A percentile compares a stretch with the other conserved stretches of the same genome.
These are phyloP conservation scores for Nemania abortiva DNA, from an alignment of 2,329 filamentous ascomycete species.

Conservation along the genomic window DNA sequence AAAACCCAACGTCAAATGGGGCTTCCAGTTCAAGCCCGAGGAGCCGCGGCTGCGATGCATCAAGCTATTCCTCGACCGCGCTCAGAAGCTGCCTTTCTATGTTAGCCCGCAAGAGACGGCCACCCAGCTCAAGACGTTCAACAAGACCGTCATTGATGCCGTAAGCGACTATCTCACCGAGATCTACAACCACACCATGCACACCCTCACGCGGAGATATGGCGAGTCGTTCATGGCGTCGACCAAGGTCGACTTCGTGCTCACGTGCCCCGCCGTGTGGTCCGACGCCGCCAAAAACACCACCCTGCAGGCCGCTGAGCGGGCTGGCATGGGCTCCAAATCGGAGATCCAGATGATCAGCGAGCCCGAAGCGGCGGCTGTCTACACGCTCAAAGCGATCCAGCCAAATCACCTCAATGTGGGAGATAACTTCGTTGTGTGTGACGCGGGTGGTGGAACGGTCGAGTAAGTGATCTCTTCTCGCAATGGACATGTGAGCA, in stretches of 20 bases:
- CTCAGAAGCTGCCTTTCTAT: slow-evolving; percentile 84
- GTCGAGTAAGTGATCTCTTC: slow-evolving; percentile 70
- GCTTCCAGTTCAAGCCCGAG: slow-evolving; percentile 84
- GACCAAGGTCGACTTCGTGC: slow-evolving; percentile 81
- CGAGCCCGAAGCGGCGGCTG: slow-evolving; percentile 83
- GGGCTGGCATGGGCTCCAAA: slow-evolving; percentile 79
- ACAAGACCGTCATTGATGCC: slow-evolving; percentile 82
- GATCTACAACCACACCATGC: slow-evolving; percentile 82
- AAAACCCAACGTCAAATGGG: slow-evolving; percentile 75
- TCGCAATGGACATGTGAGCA: neutral
- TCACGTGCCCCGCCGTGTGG: slow-evolving; percentile 88
- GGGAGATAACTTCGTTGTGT: slow-evolving; percentile 74
- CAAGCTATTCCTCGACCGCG: slow-evolving; percentile 85
- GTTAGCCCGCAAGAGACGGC: slow-evolving; percentile 82
- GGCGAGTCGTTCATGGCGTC: slow-evolving; percentile 82
- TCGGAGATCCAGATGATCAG: slow-evolving; percentile 82
- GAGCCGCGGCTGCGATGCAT: slow-evolving; percentile 82
- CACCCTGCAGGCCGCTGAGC: slow-evolving; percentile 80
- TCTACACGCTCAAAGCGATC: slow-evolving; percentile 83
- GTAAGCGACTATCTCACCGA: slow-evolving; percentile 84
- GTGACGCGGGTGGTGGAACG: slow-evolving; percentile 72
- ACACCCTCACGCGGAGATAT: slow-evolving; percentile 78
- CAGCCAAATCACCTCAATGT: slow-evolving; percentile 79
- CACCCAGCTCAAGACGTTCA: slow-evolving; percentile 77
- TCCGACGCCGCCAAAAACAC: slow-evolving; percentile 88